Conservation (phyloP, 306 rosid species). For the Trifolium subterraneum region DNA sequence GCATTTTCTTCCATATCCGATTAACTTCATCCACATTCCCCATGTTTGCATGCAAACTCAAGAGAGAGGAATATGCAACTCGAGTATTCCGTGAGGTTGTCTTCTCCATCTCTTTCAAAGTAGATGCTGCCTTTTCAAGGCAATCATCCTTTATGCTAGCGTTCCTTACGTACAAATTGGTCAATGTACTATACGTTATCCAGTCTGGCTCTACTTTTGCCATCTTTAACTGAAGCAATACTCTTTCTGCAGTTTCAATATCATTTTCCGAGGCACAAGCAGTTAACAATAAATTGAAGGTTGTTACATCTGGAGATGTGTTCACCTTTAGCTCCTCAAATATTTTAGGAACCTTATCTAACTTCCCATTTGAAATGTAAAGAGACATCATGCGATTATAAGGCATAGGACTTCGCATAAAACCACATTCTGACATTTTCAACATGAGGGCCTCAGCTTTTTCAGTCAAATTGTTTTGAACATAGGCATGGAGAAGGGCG, state of each 20-base stretch:
- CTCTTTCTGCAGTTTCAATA: conserved; percentile 74
- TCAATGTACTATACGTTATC: conserved; percentile 75
- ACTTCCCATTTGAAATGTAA: conserved; percentile 65
- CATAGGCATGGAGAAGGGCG: conserved; percentile 84
- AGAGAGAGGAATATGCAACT: conserved; percentile 72
- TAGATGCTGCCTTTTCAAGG: conserved; percentile 66
- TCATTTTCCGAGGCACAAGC: conserved; percentile 68
- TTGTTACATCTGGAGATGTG: conserved; percentile 67
- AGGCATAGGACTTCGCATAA: conserved; percentile 66
- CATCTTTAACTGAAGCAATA: conserved; percentile 74
- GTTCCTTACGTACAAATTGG: conserved; percentile 73
- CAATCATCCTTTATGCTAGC: conserved; percentile 51
- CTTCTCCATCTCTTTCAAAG: conserved; percentile 91
- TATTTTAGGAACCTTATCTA: conserved; percentile 64
- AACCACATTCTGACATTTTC: conserved; percentile 80
- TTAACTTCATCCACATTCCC: conserved; percentile 75
- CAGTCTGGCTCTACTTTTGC: conserved; percentile 73
- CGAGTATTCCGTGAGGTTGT: conserved; percentile 55
- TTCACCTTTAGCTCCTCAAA: conserved; percentile 66
- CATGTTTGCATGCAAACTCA: conserved; percentile 78
- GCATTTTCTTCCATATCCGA: conserved; percentile 79
- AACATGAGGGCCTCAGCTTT: conserved; percentile 86
- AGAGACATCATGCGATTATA: conserved; percentile 85
- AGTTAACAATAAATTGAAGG: conserved; percentile 73
- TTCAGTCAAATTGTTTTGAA: conserved; percentile 58